phyloP scores from a whole-genome alignment of 305 asterid genomes.

The Ruellia speciosa region DNA sequence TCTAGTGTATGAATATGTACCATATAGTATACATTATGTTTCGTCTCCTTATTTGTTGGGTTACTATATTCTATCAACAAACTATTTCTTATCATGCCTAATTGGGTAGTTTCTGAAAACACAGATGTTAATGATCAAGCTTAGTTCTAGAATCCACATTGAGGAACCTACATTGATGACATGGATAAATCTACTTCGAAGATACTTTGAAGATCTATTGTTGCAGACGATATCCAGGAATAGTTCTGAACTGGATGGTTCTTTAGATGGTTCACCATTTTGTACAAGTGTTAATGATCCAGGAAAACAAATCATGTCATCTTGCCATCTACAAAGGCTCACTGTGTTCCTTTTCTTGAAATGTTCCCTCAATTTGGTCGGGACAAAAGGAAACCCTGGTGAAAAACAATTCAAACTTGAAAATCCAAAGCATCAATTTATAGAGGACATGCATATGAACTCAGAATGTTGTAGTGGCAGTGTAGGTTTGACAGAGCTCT shows the following conservation, averaged over 20 bases:
- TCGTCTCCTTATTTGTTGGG: neutral
- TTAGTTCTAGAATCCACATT: constrained; percentile 33
- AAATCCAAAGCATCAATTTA: constrained; percentile 1
- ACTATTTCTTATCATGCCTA: constrained; percentile 12
- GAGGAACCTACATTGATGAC: constrained; percentile 35
- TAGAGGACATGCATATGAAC: constrained; percentile 26
- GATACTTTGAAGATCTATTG: constrained; percentile 60
- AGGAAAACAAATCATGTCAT: constrained; percentile 28
- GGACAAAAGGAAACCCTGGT: constrained; percentile 23
- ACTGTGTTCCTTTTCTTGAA: constrained; percentile 60
- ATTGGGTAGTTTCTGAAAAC: constrained; percentile 18
- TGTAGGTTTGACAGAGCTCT: constrained; percentile 43
- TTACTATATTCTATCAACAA: neutral
- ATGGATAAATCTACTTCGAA: constrained; percentile 57
- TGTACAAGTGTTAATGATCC: constrained; percentile 33
- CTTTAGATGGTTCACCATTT: constrained; percentile 74
- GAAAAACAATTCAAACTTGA: constrained; percentile 21
- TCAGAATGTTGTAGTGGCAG: constrained; percentile 20
- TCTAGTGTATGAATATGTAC: too few relatives aligned
- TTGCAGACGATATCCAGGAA: constrained; percentile 38
- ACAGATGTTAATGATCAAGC: constrained; percentile 77
- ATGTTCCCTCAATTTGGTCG: constrained; percentile 46
- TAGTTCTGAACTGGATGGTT: constrained; percentile 32
- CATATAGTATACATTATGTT: neutral
- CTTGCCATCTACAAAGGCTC: constrained; percentile 64